phyloP scores from a whole-genome alignment of 768 basidiomycete genomes.

The Dacryopinax spathularia region DNA sequence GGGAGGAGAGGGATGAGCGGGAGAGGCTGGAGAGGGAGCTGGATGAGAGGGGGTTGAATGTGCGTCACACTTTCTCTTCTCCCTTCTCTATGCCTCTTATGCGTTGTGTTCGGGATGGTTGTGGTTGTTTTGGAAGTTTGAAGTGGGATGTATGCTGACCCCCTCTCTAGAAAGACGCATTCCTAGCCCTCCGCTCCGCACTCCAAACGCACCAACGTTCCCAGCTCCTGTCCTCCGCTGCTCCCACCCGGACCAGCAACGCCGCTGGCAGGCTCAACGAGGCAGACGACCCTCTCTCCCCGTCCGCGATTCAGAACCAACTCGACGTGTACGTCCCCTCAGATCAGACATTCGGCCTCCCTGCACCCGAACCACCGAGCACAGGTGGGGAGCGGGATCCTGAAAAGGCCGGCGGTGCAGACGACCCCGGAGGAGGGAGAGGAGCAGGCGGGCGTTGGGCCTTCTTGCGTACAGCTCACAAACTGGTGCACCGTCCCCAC shows the following conservation, averaged over 20 bases:
- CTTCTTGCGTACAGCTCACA: neutral
- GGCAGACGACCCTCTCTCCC: neutral
- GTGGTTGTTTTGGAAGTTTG: conserved; percentile 25
- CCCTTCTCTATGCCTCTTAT: neutral
- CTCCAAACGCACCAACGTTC: conserved; percentile 5
- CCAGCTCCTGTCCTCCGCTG: conserved; percentile 12
- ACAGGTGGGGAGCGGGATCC: conserved; percentile 12
- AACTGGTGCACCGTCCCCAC: neutral
- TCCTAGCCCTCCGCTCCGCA: conserved; percentile 14
- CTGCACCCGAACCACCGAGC: conserved; percentile 6
- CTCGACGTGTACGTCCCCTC: conserved; percentile 5
- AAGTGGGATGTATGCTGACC: conserved; percentile 36
- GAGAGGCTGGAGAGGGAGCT: conserved; percentile 20
- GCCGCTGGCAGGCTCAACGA: too few relatives aligned
- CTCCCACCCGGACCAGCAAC: conserved; percentile 9
- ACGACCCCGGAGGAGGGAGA: neutral
- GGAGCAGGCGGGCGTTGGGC: neutral
- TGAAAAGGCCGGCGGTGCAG: conserved; percentile 1
- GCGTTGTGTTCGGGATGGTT: conserved; percentile 4
- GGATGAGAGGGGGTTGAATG: conserved; percentile 42
- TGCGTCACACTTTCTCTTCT: conserved; percentile 22
- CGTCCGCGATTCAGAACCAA: neutral
- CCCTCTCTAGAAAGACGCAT: conserved; percentile 40
- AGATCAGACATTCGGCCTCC: conserved; percentile 7
- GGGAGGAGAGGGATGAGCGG: neutral